Evolutionary conservation across 1,284 basidiomycete species (phyloP), one percentile per base, ranked within the genome.

Genomic region (Sutorius eximius): DNA sequence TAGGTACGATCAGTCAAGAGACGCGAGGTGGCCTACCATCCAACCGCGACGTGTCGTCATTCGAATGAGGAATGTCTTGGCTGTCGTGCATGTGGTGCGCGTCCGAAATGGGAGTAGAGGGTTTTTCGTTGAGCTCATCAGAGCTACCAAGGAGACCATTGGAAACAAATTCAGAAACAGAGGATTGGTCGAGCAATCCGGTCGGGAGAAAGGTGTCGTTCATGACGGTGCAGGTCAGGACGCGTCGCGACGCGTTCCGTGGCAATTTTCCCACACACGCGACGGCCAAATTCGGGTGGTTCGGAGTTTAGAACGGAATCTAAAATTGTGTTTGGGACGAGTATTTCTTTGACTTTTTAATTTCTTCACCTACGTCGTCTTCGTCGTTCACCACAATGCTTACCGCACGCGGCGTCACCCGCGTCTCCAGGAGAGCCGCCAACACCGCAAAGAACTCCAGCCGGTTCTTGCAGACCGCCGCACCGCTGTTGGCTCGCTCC

Each of bases 391-490:
- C 74, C 73, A 89, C 73, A 71, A 91, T 91, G 89, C 80, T 91
- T 79, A 87, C 86, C 75, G 80, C 87, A 67, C 87, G 89, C 75
- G 87, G 88, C 77, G 82, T 87, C 72, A 81, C 87, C 72, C 89
- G 89, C 76, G 79, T 92, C 75, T 88, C 89, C 61, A 87, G 83
- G 79, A 86, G 88, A 78, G 87, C 87, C 66, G 78, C 84, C 71
- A 85, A 85, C 71, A 82, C 76, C 74, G 82, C 84, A 67, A 86
- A 82, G 77, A 85, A 82, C 77, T 82, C 84, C 34, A 83, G 79
- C 71, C 85, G 87, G 70, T 85, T 90, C 77, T 87, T 91, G 76
- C 88, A 87, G 60, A 86, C 88, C 57, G 80, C 86, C 59, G 75
- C 82, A 53, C 73, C 78, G 66, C 73, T 69, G 59, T 60, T 81